phyloP scores from a whole-genome alignment of 306 rosid genomes.

The Lathyrus oleraceus region DNA sequence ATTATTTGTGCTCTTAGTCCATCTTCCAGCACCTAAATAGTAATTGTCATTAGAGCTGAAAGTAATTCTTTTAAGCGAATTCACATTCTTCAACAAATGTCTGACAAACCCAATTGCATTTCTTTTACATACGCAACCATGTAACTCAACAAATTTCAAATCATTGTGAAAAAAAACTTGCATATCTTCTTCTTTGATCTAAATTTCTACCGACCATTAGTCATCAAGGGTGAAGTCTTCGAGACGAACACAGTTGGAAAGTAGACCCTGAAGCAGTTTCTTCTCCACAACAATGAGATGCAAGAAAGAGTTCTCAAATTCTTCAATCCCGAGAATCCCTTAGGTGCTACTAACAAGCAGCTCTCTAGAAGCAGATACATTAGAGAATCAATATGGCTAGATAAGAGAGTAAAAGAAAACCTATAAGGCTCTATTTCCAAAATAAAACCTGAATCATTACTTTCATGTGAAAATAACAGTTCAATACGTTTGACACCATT shows the following conservation, averaged over 20 bases:
- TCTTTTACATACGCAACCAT: not conserved
- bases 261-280: not conserved
- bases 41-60: not conserved
- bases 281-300: not conserved
- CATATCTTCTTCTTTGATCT: not conserved
- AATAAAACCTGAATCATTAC: not conserved
- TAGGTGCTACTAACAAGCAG: not conserved
- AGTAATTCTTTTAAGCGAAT: not conserved
- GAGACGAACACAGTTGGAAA: not conserved
- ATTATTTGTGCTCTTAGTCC: not conserved
- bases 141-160: not conserved
- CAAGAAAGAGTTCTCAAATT: not conserved
- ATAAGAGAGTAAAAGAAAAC: not conserved
- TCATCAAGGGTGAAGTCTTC: not conserved
- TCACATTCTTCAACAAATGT: not conserved
- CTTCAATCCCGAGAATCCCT: not conserved
- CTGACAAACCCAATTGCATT: not conserved
- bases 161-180: not conserved
- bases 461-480: not conserved
- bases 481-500: not conserved
- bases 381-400: not conserved
- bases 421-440: not conserved
- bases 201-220: too few species aligned
- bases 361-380: not conserved
- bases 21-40: not conserved